Base-by-base conservation (phyloP, 2,329 filamentous ascomycete genomes). In the Bipolaris victoriae region DNA sequence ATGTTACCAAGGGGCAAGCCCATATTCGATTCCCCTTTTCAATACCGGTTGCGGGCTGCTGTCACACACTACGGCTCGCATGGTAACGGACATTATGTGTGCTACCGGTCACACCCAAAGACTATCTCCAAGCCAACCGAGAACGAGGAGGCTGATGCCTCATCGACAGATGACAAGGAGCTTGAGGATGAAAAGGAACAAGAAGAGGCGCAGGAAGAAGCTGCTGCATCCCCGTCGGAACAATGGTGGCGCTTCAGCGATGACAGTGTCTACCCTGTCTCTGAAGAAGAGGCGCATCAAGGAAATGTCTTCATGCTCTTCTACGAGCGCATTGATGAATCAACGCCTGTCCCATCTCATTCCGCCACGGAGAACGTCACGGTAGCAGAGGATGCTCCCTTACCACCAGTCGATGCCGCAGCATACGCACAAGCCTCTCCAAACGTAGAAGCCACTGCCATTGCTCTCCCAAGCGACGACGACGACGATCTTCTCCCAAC, bases 221-320 rank as follows among this genome's bases (percentile, higher is more conserved):
- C 29, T 11, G 7, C 26, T 15, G 11, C 16, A 31, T 2, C 49
- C 22, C 50, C 52, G 13, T 29, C 20, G 16, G 70, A 84, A 62
- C 84, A 86, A 57, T 98, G 95, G 95, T 99, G 92, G 88, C 84
- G 90, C 15, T 82, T 98, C 26, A 98, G 94, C 73, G 94, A 98
- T 68, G 91, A 97, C 58, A 88, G 90, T 61, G 93, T 98, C 7
- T 86, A 82, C 59, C 82, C 85, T 62, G 89, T 93, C 22, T 85
- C 85, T 18, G 91, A 97, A 72, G 83, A 88, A 10, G 83, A 84
- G 26, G 90, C 96, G 0, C 83, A 82, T 2, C 89, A 96, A 65
- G 88, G 88, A 0, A 92, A 91, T 1, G 94, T 93, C 0, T 98
- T 98, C 72, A 98, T 99, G 94, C 83, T 98, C 1, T 98, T 98